Evolutionary conservation across 176 grass and related monocot genomes (phyloP).

Genomic region (Juncus inflexus): DNA sequence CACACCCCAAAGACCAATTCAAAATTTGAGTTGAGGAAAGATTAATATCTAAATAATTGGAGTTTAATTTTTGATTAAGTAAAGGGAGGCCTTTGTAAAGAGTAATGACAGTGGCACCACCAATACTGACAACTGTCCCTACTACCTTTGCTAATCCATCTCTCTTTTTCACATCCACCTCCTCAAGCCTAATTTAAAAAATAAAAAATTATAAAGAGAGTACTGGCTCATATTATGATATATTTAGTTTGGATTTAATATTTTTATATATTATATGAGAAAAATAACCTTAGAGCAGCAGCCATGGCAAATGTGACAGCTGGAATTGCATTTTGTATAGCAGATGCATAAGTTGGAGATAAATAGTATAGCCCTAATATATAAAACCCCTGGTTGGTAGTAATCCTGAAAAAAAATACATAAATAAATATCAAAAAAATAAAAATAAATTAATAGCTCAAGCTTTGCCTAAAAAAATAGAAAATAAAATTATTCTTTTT

Average conservation of each 20-base stretch:
- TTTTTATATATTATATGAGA: neutral
- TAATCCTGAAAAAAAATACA: slow-evolving; percentile 35
- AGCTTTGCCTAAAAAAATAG: neutral
- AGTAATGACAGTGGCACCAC: slow-evolving; percentile 78
- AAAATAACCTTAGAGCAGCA: slow-evolving; percentile 38
- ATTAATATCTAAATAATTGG: neutral
- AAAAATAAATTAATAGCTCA: neutral
- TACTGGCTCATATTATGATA: neutral
- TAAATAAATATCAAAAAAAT: neutral
- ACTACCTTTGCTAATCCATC: slow-evolving; percentile 75
- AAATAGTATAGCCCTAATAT: slow-evolving; percentile 50
- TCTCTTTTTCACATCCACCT: slow-evolving; percentile 54
- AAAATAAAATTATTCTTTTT: neutral
- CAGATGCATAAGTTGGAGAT: slow-evolving; percentile 80
- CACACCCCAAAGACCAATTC: slow-evolving; percentile 86
- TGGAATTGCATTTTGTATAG: slow-evolving; percentile 57
- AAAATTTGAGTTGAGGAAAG: slow-evolving; percentile 45
- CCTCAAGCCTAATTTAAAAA: slow-evolving; percentile 53
- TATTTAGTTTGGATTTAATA: neutral
- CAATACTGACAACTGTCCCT: slow-evolving; percentile 82
- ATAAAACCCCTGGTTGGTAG: slow-evolving; percentile 66
- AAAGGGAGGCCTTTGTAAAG: slow-evolving; percentile 88
- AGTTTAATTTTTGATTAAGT: slow-evolving; percentile 36
- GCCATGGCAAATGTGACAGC: slow-evolving; percentile 56
- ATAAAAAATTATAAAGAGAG: neutral